Percentiles rank a stretch among this genome's conserved stretches.
phyloP scores from a whole-genome alignment of 169 alveolate genomes.

The Plasmodium vinckei region DNA sequence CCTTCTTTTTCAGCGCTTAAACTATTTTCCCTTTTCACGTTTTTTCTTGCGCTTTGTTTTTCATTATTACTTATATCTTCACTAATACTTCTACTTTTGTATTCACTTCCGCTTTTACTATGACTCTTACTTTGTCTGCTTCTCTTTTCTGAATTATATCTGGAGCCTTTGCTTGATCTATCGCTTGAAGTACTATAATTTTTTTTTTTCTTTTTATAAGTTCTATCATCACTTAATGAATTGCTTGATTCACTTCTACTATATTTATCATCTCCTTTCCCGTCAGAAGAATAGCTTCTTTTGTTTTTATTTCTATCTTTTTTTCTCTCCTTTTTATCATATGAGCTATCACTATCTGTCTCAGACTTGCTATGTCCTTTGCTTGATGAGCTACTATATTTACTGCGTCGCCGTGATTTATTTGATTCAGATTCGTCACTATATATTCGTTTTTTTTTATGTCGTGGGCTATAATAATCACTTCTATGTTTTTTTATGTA shows the following conservation, averaged over 20 bases:
- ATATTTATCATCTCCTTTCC: conserved; percentile 10
- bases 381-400: conserved; percentile 49
- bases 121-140: conserved; percentile 41
- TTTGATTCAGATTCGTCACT: conserved; percentile 70
- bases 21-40: conserved; percentile 54
- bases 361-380: conserved; percentile 47
- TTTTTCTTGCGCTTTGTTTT: conserved; percentile 28
- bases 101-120: conserved; percentile 24
- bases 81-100: conserved; percentile 16
- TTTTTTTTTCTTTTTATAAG: conserved; percentile 48
- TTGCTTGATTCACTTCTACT: conserved; percentile 62
- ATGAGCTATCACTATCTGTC: conserved; percentile 26
- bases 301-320: conserved; percentile 12
- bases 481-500: conserved; percentile 51
- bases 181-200: conserved; percentile 50
- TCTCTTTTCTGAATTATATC: conserved; percentile 26
- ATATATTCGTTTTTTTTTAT: conserved; percentile 67
- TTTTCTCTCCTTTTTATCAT: conserved; percentile 49
- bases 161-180: conserved; percentile 50
- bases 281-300: not conserved
- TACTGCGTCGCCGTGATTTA: conserved; percentile 45
- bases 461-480: conserved; percentile 60
- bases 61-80: conserved; percentile 34
- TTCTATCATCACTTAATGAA: conserved; percentile 61
- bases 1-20: conserved; percentile 32